Conservation (phyloP, 2,329 filamentous ascomycete species). For the Diaporthe destruens region DNA sequence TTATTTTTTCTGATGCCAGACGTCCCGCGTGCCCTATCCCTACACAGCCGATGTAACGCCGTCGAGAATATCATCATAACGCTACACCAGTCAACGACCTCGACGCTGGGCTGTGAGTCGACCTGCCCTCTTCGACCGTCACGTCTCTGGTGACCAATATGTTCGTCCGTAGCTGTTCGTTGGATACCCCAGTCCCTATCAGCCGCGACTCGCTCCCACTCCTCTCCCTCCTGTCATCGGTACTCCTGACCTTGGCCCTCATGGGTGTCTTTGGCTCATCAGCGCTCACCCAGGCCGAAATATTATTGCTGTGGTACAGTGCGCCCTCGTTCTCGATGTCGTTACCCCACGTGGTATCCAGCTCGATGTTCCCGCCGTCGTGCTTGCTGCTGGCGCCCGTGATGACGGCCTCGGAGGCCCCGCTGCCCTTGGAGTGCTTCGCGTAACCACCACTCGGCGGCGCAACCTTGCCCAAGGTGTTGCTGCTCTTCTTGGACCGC, state of each 20-base stretch:
- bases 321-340: conserved; percentile 28
- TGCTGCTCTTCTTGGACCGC: conserved; percentile 29
- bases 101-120: conserved; percentile 19
- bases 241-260: not conserved
- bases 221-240: conserved; percentile 3
- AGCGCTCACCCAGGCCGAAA: conserved; percentile 40
- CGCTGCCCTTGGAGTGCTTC: conserved; percentile 22
- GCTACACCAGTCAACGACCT: conserved; percentile 14
- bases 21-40: not conserved
- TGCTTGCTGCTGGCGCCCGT: not conserved
- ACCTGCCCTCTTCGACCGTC: conserved; percentile 20
- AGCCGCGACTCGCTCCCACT: conserved; percentile 12
- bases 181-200: conserved; percentile 13
- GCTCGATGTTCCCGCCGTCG: not conserved
- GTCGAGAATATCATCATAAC: conserved; percentile 7
- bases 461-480: not conserved
- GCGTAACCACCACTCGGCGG: not conserved
- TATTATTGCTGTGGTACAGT: conserved; percentile 32
- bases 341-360: conserved; percentile 34
- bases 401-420: not conserved
- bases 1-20: not conserved
- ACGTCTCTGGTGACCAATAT: conserved; percentile 17
- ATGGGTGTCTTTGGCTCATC: conserved; percentile 17
- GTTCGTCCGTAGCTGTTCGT: conserved; percentile 26
- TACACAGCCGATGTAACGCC: not conserved